Percentiles rank a stretch among this genome's conserved stretches.
phyloP scores from a whole-genome alignment of 2,329 filamentous ascomycete species.

The Fonsecaea nubica region DNA sequence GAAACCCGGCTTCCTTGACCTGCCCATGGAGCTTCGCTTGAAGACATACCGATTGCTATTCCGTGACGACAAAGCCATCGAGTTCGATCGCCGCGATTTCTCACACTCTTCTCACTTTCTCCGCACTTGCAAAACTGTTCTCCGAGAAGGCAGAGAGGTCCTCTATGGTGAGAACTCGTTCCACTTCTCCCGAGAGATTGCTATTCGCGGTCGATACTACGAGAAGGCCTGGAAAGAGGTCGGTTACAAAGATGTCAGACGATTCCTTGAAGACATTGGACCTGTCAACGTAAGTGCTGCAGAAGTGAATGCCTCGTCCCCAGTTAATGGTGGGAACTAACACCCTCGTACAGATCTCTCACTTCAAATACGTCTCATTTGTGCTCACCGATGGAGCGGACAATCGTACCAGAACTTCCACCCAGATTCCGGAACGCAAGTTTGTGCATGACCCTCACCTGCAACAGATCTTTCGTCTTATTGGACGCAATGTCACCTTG shows the following conservation, averaged over 20 bases:
- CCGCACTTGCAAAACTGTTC: slow-evolving; percentile 53
- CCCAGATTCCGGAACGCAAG: slow-evolving; percentile 46
- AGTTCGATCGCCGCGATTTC: slow-evolving; percentile 49
- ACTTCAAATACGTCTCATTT: slow-evolving; percentile 55
- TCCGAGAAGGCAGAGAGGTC: slow-evolving; percentile 55
- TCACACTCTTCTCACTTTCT: slow-evolving; percentile 54
- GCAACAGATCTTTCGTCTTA: slow-evolving; percentile 53
- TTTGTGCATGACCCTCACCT: slow-evolving; percentile 57
- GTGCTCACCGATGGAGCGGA: slow-evolving; percentile 55
- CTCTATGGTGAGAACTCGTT: slow-evolving; percentile 60
- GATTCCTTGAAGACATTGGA: slow-evolving; percentile 57
- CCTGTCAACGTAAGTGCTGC: slow-evolving; percentile 47
- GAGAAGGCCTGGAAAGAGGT: slow-evolving; percentile 52
- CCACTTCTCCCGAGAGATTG: slow-evolving; percentile 49
- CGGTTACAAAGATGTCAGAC: slow-evolving; percentile 54
- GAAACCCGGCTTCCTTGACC: slow-evolving; percentile 44
- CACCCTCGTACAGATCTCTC: slow-evolving; percentile 40
- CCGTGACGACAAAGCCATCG: slow-evolving; percentile 44
- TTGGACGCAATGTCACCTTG: slow-evolving; percentile 51
- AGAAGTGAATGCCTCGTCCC: neutral
- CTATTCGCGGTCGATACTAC: slow-evolving; percentile 50
- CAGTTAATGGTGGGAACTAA: neutral
- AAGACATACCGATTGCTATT: slow-evolving; percentile 56
- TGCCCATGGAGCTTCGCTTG: slow-evolving; percentile 55
- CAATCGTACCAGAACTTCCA: slow-evolving; percentile 38